Base-by-base conservation (phyloP, 768 basidiomycete genomes). In the Phylloporus scabripes region DNA sequence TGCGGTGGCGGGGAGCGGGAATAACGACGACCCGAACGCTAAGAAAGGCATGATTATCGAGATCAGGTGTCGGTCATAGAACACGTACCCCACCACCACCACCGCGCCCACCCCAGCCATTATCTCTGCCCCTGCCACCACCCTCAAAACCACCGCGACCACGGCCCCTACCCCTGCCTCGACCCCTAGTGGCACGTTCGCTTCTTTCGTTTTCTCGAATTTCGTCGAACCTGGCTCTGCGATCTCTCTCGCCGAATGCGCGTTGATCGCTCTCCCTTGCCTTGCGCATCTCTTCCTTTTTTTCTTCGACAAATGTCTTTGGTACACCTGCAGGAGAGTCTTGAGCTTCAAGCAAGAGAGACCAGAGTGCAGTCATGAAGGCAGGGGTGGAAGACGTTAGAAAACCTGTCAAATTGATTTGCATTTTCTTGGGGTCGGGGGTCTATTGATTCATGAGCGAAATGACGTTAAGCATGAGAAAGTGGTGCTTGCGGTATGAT, bases 341-440 rank as follows among this genome's bases (percentile, higher is more conserved):
- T 67, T 98, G 95, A 3, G 96, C 96, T 57, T 95, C 93, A 4
- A 98, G 73, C n/a, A 99, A 74, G 5, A 98, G 75, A 21, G 76
- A 82, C 96, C 96, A 99, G 0, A 99, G 77, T 1, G 83, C 76
- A 5, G 72, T 66, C 93, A 96, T 96, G 69, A 99, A 99, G 0
- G 74, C 66, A 0, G 88, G 74, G 0, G 96, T 96, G 50, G 90
- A 81, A 55, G 84, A 81, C 4, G 89, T 88, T 50, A 99, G 78
- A 67, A 99, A 99, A 7, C 95, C 95, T 2, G 87, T 89, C 21
- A 99, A 70, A 61, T 86, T 85, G 52, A 98, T 92, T 69, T 97
- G 93, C 85, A 98, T 93, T 71, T 89, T 93, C 66, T 82, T 84
- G 5, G 93, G 91, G 67, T 98, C 95, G 10, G 92, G 90, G 5